These are phyloP conservation scores for Alternaria incomplexa DNA, from an alignment of 2,329 filamentous ascomycete species.

Conservation along the genomic window DNA sequence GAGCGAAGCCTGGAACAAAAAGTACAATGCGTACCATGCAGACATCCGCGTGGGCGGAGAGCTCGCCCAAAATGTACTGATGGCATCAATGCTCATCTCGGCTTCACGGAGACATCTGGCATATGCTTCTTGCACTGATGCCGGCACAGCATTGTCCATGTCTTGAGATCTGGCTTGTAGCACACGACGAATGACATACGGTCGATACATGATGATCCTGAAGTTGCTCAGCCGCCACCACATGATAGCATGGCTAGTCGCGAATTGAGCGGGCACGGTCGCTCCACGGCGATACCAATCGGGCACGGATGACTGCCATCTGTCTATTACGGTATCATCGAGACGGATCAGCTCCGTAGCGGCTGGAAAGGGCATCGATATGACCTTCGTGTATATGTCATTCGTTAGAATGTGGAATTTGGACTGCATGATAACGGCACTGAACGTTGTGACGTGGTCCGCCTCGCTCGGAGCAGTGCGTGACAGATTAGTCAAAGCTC, in stretches of 20 bases:
- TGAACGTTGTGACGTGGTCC: conserved; percentile 51
- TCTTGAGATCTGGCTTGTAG: conserved; percentile 26
- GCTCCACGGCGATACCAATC: conserved; percentile 46
- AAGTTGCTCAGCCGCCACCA: conserved; percentile 55
- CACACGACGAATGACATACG: conserved; percentile 53
- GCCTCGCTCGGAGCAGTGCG: conserved; percentile 11
- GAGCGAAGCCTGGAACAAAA: conserved; percentile 58
- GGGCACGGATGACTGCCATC: conserved; percentile 49
- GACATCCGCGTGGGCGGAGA: conserved; percentile 50
- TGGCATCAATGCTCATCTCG: conserved; percentile 49
- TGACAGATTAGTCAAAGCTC: conserved; percentile 42
- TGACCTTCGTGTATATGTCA: conserved; percentile 55
- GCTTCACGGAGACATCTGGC: conserved; percentile 53
- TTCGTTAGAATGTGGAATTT: conserved; percentile 55
- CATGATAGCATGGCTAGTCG: conserved; percentile 52
- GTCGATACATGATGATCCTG: conserved; percentile 57
- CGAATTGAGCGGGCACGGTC: conserved; percentile 45
- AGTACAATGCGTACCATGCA: conserved; percentile 55
- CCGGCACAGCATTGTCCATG: conserved; percentile 20
- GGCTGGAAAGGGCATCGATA: conserved; percentile 53
- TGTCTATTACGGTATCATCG: conserved; percentile 49
- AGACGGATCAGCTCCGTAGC: conserved; percentile 51
- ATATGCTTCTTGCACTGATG: conserved; percentile 30
- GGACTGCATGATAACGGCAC: conserved; percentile 53
- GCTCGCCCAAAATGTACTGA: conserved; percentile 48